phyloP scores from a whole-genome alignment of 1,284 basidiomycete species.

The Leccinum subrobustum region DNA sequence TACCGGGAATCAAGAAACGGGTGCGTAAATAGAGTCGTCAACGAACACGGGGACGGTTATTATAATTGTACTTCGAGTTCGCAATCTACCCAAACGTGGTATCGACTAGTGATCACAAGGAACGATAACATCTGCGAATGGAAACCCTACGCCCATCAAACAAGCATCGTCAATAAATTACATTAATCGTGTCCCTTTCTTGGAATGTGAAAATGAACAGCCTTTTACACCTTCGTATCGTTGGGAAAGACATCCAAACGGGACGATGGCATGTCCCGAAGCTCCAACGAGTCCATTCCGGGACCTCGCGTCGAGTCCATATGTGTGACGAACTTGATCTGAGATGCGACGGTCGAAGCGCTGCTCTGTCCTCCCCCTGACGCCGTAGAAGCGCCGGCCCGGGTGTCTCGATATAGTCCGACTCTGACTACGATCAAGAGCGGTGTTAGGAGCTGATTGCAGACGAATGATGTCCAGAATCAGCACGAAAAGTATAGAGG shows the following conservation, averaged over 20 bases:
- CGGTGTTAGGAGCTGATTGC: conserved; percentile 14
- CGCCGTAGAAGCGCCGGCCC: background rate
- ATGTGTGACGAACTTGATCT: background rate
- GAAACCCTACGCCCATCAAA: background rate
- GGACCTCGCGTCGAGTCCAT: background rate
- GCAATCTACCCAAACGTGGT: background rate
- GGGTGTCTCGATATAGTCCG: conserved; percentile 9
- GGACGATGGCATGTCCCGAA: background rate
- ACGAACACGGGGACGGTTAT: background rate
- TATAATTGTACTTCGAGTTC: background rate
- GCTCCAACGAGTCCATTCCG: background rate
- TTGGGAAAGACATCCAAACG: background rate
- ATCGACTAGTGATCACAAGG: background rate
- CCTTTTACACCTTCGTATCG: conserved; percentile 4
- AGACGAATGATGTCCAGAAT: background rate
- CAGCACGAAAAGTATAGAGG: background rate
- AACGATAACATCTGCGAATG: background rate
- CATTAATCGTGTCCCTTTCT: background rate
- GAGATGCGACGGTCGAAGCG: background rate
- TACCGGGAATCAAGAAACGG: background rate
- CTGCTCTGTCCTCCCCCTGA: conserved; percentile 1
- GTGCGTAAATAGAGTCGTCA: background rate
- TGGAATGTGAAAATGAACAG: background rate
- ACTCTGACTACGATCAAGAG: conserved; percentile 19
- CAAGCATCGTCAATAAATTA: background rate